Evolutionary conservation across 345 rosid species (phyloP).

Genomic region (Pelargonium nanum): DNA sequence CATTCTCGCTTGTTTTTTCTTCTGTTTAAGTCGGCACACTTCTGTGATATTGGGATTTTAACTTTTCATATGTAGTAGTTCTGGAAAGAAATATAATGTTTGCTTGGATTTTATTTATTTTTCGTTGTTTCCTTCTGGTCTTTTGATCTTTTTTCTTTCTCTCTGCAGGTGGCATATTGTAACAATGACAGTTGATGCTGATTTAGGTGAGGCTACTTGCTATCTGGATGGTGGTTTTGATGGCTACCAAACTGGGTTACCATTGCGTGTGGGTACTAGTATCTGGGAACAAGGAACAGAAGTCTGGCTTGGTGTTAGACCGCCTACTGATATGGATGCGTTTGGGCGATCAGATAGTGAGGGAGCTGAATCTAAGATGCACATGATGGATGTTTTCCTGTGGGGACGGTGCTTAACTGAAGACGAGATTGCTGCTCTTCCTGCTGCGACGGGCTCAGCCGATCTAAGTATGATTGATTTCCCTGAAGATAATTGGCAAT

Average conservation of each 20-base stretch:
- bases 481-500: slow-evolving; percentile 90
- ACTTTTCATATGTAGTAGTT: not conserved
- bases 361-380: slow-evolving; percentile 97
- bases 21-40: no score
- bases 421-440: slow-evolving; percentile 79
- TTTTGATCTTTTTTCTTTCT: slow-evolving; percentile 4
- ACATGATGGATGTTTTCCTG: slow-evolving; percentile 95
- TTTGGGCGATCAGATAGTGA: slow-evolving; percentile 99
- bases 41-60: no score
- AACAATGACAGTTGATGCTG: slow-evolving; percentile 92
- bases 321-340: slow-evolving; percentile 88
- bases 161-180: slow-evolving; percentile 91
- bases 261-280: slow-evolving; percentile 48
- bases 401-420: slow-evolving; percentile 98
- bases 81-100: not conserved
- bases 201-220: slow-evolving; percentile 91
- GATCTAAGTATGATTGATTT: slow-evolving; percentile 72
- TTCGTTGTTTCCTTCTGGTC: slow-evolving; percentile 1
- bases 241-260: slow-evolving; percentile 70
- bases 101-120: not conserved
- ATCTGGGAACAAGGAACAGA: slow-evolving; percentile 90
- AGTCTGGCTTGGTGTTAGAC: slow-evolving; percentile 88
- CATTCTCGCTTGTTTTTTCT: no score
- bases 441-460: slow-evolving; percentile 60
- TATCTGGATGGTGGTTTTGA: slow-evolving; percentile 97